Percentiles rank a stretch among this genome's conserved stretches.
Evolutionary conservation across 2,329 filamentous ascomycete species (phyloP).

Genomic region (Colletotrichum sp.): DNA sequence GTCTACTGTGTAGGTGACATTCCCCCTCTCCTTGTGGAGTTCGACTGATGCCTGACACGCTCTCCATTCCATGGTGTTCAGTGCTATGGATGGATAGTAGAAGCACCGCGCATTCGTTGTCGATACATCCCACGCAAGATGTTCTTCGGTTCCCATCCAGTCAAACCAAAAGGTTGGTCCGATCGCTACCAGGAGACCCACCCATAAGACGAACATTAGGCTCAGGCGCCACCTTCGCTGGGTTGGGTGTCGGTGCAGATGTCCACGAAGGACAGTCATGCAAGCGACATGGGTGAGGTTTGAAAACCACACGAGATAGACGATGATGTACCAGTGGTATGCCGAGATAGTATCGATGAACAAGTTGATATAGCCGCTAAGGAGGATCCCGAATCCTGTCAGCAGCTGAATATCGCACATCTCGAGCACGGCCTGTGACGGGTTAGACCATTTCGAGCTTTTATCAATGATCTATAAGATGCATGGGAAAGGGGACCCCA

Average conservation of each 20-base stretch:
- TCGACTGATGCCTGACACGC: neutral
- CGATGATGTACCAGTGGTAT: neutral
- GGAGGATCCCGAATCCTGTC: neutral
- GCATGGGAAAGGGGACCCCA: neutral
- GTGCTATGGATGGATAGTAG: neutral
- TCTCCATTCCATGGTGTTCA: neutral
- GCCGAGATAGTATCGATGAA: neutral
- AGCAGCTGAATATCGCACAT: neutral
- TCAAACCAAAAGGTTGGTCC: neutral
- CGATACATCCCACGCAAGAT: neutral
- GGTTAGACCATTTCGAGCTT: neutral
- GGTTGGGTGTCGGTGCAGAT: neutral
- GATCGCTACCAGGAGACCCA: neutral
- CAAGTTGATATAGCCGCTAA: neutral
- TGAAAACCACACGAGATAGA: neutral
- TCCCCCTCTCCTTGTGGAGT: neutral
- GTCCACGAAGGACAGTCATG: neutral
- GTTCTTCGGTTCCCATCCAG: neutral
- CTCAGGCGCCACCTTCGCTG: neutral
- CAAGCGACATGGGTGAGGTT: neutral
- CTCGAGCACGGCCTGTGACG: neutral
- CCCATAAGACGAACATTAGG: neutral
- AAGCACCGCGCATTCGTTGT: neutral
- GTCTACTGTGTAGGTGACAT: neutral
- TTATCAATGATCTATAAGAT: neutral